A percentile compares a stretch with the other conserved stretches of the same genome.
Evolutionary conservation across 306 rosid species (phyloP).

Genomic region (Astragalus glycyphyllos): DNA sequence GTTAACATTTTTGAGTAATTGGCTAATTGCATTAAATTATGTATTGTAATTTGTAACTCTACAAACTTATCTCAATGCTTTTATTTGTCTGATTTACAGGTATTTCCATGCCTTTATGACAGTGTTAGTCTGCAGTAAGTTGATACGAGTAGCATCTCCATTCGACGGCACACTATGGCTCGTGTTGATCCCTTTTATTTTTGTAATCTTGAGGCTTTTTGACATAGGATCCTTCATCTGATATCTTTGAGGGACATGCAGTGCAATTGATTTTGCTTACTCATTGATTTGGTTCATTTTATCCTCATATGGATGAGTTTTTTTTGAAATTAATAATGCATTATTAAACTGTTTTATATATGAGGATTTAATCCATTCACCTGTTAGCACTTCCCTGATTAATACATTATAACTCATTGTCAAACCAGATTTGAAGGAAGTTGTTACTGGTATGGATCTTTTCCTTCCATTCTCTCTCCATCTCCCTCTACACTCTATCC

Average conservation of each 20-base stretch:
- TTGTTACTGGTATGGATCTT: no score
- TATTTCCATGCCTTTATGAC: constrained; percentile 97
- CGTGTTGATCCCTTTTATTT: constrained; percentile 39
- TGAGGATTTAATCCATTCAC: constrained; percentile 34
- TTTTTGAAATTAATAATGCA: constrained; percentile 36
- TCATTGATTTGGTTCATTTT: constrained; percentile 32
- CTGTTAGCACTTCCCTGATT: background rate
- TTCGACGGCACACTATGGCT: constrained; percentile 43
- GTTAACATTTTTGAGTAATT: background rate
- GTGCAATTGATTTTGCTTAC: constrained; percentile 45
- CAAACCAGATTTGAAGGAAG: constrained; percentile 22
- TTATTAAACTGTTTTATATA: background rate
- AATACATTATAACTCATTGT: constrained; percentile 1
- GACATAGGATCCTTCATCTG: constrained; percentile 46
- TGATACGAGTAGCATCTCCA: constrained; percentile 42
- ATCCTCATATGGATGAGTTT: constrained; percentile 30
- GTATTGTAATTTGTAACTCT: background rate
- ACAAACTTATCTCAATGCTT: constrained; percentile 25
- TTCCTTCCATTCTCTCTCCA: no score
- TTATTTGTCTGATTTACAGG: constrained; percentile 62
- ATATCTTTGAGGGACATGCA: constrained; percentile 40
- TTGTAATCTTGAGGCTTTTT: constrained; percentile 41
- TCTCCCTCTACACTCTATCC: no score
- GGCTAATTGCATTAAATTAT: background rate
- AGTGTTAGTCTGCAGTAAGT: constrained; percentile 22